phyloP scores from a whole-genome alignment of 2,329 filamentous ascomycete genomes.

The Davidsoniella virescens region DNA sequence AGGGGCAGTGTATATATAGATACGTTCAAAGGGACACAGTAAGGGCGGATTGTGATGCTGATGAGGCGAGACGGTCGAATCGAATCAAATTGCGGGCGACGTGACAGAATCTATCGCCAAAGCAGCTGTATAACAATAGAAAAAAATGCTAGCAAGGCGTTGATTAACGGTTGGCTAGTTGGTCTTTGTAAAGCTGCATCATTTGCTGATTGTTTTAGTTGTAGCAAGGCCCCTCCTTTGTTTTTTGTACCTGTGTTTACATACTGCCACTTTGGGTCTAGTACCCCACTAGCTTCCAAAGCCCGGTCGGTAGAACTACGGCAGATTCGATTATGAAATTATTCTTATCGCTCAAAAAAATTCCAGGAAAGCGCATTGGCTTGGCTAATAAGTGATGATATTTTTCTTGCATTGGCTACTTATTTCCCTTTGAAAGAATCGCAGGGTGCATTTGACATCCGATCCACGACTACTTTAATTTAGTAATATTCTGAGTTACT shows the following conservation, averaged over 20 bases:
- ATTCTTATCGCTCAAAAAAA: slow-evolving; percentile 11
- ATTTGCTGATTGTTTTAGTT: neutral
- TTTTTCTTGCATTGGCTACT: neutral
- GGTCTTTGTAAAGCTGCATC: neutral
- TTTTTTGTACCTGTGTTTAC: slow-evolving; percentile 10
- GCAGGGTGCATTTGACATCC: slow-evolving; percentile 3
- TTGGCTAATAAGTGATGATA: neutral
- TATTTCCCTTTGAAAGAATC: neutral
- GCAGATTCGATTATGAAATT: slow-evolving; percentile 12
- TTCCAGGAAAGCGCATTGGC: neutral
- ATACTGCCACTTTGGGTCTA: slow-evolving; percentile 11
- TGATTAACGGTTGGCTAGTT: neutral
- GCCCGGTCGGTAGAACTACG: slow-evolving; percentile 1
- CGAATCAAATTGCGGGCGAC: neutral
- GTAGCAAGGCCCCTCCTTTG: neutral
- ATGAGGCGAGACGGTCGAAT: neutral
- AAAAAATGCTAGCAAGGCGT: too few species aligned
- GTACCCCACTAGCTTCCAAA: neutral
- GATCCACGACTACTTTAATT: slow-evolving; percentile 4
- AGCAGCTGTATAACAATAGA: too few species aligned
- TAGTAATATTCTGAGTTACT: neutral
- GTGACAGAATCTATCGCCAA: neutral
- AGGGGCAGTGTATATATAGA: slow-evolving; percentile 29
- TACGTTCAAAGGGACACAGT: too few species aligned
- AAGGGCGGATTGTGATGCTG: neutral